A percentile compares a stretch with the other conserved stretches of the same genome.
phyloP scores from a whole-genome alignment of 1,284 basidiomycete species.

The Ganoderma lingzhi region DNA sequence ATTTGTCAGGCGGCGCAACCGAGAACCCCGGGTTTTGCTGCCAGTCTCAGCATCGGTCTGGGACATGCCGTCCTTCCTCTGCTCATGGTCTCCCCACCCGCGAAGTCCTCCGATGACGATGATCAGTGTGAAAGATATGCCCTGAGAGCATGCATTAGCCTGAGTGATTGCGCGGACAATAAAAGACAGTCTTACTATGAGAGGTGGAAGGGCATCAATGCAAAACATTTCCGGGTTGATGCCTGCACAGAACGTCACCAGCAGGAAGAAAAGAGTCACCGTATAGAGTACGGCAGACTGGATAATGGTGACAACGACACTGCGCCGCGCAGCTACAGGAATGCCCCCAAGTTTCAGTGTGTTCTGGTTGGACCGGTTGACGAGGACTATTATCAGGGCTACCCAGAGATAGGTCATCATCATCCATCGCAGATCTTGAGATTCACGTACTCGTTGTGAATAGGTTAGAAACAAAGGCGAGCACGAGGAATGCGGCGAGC shows the following conservation, averaged over 20 bases:
- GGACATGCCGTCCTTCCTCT: not conserved
- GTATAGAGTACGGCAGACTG: conserved; percentile 29
- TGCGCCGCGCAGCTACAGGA: conserved; percentile 4
- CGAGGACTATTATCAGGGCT: conserved; percentile 15
- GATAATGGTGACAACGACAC: conserved; percentile 24
- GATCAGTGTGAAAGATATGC: conserved; percentile 11
- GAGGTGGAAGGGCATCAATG: conserved; percentile 6
- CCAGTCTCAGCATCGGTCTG: not conserved
- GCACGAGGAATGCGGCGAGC: conserved; percentile 12
- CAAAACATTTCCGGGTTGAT: conserved; percentile 17
- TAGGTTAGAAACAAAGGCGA: conserved; percentile 5
- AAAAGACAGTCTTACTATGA: conserved; percentile 3
- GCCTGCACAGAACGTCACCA: conserved; percentile 20
- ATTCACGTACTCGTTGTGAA: conserved; percentile 5
- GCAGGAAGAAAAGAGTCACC: conserved; percentile 21
- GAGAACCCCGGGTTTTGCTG: not conserved
- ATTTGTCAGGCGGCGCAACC: not conserved
- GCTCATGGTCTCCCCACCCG: not conserved
- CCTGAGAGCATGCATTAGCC: not conserved
- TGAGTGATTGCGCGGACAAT: not conserved
- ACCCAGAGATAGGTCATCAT: too few species aligned
- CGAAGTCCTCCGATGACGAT: conserved; percentile 4
- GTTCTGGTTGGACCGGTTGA: conserved; percentile 12
- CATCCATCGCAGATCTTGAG: too few species aligned
- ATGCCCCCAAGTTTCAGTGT: not conserved